Evolutionary conservation across 305 asterid genomes (phyloP).

Genomic region (Ruellia speciosa): DNA sequence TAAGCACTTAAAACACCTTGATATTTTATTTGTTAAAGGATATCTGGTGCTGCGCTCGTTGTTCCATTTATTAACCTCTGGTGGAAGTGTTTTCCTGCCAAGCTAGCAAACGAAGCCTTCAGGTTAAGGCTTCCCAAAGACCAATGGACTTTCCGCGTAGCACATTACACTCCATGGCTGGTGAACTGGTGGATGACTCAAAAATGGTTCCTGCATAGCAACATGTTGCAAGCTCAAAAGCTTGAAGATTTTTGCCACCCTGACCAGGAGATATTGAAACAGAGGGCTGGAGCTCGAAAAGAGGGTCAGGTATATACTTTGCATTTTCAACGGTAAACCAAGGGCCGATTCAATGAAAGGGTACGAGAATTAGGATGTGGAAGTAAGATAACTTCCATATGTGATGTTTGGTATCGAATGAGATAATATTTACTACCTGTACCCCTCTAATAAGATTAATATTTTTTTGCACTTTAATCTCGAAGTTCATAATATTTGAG

Average conservation of each 20-base stretch:
- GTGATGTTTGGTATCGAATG: too few species aligned
- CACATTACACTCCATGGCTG: conserved; percentile 47
- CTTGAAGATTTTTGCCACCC: conserved; percentile 25
- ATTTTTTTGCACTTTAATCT: too few species aligned
- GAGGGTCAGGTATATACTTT: conserved; percentile 34
- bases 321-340: too few species aligned
- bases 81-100: conserved; percentile 47
- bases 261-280: conserved; percentile 36
- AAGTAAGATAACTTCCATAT: too few species aligned
- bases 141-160: conserved; percentile 39
- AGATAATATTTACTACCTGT: too few species aligned
- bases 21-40: conserved; percentile 18
- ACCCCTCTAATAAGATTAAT: too few species aligned
- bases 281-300: conserved; percentile 25
- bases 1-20: not conserved
- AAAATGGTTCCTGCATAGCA: conserved; percentile 39
- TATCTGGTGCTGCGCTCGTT: conserved; percentile 50
- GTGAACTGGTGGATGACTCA: conserved; percentile 61
- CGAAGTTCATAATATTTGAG: too few species aligned
- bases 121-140: conserved; percentile 23
- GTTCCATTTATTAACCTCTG: conserved; percentile 42
- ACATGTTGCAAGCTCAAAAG: conserved; percentile 25
- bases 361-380: too few species aligned
- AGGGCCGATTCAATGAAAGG: too few species aligned
- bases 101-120: conserved; percentile 30